phyloP scores from a whole-genome alignment of 768 basidiomycete species.

The Rickenella mellea region DNA sequence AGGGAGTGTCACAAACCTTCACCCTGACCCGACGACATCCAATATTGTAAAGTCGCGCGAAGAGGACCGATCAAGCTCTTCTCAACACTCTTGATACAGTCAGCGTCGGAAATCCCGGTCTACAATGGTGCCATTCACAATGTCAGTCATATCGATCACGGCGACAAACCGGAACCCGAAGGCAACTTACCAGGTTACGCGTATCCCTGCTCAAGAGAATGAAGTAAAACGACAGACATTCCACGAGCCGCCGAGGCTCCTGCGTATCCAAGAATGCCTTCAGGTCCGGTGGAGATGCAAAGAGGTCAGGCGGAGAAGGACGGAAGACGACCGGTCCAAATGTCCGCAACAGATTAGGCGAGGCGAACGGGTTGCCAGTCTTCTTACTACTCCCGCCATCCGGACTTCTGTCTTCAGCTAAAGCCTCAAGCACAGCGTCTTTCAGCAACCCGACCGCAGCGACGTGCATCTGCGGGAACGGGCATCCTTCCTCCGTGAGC shows the following conservation, averaged over 20 bases:
- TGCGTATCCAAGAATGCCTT: slow-evolving; percentile 41
- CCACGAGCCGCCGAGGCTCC: slow-evolving; percentile 54
- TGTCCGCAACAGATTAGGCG: slow-evolving; percentile 41
- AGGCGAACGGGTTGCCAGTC: slow-evolving; percentile 36
- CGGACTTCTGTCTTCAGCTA: slow-evolving; percentile 25
- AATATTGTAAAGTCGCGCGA: no score
- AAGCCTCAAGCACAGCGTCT: slow-evolving; percentile 50
- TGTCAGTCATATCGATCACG: no score
- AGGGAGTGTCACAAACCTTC: not conserved
- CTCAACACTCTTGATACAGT: not conserved
- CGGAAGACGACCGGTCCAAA: slow-evolving; percentile 55
- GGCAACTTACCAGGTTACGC: slow-evolving; percentile 38
- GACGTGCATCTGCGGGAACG: slow-evolving; percentile 58
- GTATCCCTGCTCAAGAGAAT: slow-evolving; percentile 50
- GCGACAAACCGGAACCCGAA: not conserved
- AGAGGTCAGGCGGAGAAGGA: slow-evolving; percentile 44
- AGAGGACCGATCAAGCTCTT: not conserved
- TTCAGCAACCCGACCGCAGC: slow-evolving; percentile 63
- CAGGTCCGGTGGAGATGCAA: slow-evolving; percentile 20
- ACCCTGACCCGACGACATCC: not conserved
- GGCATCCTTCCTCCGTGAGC: slow-evolving; percentile 27
- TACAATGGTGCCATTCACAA: not conserved
- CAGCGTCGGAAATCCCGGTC: not conserved
- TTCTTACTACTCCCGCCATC: not conserved
- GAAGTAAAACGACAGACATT: slow-evolving; percentile 62